Percentiles rank a stretch among this genome's conserved stretches.
phyloP scores from a whole-genome alignment of 1,284 basidiomycete species.

The Lentinus polychrous region DNA sequence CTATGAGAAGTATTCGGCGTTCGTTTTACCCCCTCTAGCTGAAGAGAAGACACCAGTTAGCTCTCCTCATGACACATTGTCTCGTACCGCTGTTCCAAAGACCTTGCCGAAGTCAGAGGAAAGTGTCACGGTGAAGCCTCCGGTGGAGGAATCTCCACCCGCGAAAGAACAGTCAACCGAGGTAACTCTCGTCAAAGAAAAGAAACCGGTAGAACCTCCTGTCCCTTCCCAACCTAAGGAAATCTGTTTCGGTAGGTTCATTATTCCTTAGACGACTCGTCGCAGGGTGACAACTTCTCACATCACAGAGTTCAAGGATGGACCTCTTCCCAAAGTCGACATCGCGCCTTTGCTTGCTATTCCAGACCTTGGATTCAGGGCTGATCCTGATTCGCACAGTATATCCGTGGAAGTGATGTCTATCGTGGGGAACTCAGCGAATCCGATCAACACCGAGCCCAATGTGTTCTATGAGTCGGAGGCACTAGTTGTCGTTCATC shows the following conservation, averaged over 20 bases:
- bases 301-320: slow-evolving; percentile 34
- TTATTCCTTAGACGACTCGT: no score
- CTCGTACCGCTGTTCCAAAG: slow-evolving; percentile 21
- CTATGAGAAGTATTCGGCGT: slow-evolving; percentile 57
- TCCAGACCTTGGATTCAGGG: slow-evolving; percentile 18
- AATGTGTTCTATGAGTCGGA: slow-evolving; percentile 70
- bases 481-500: slow-evolving; percentile 57
- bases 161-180: no score
- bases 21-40: slow-evolving; percentile 53
- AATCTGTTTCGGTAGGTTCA: no score
- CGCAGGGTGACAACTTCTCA: neutral
- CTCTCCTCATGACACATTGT: slow-evolving; percentile 48
- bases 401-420: slow-evolving; percentile 67
- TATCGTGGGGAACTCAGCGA: slow-evolving; percentile 44
- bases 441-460: slow-evolving; percentile 33
- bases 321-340: slow-evolving; percentile 43
- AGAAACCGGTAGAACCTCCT: no score
- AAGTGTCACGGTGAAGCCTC: no score
- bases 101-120: neutral
- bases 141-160: no score
- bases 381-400: slow-evolving; percentile 37
- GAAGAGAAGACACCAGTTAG: slow-evolving; percentile 60
- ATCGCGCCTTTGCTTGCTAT: slow-evolving; percentile 37
- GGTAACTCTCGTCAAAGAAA: no score
- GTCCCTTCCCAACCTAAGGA: no score